Evolutionary conservation across 1,284 basidiomycete genomes (phyloP), one percentile per base, ranked within the genome.

Genomic region (Naganishia cerealis): DNA sequence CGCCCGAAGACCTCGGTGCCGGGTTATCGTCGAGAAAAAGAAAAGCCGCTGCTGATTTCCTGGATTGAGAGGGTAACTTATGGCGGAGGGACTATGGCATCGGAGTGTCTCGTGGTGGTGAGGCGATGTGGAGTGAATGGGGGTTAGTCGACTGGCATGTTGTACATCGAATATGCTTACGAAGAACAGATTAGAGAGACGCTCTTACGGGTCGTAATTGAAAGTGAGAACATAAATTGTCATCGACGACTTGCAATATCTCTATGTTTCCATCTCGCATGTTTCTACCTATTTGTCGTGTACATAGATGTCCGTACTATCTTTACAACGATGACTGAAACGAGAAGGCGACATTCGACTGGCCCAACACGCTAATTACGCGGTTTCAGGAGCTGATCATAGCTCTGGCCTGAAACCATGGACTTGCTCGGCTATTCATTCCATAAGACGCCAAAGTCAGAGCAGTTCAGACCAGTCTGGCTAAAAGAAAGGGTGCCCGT

Each of bases 21-120:
- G 73, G 70, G 9, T 70, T 72, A 42, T 66, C 73, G 56, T 59
- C 71, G 57, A 71, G 72, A 16, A 75, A 76, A 71, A 80, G 81
- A 38, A 80, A 81, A 71, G 78, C 80, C n/a, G 81, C 81, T 33
- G 79, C 78, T 16, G 81, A 82, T 67, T 76, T 82, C 68, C 71
- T 81, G 73, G 59, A 68, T 58, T 66, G 42, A 50, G 21, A 33
- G 29, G 29, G 29, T 6, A 33, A 33, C 29, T 33, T 33, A 33
- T 9, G 7, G 46, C 7, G 16, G 16, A 15, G 43, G 43, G 5
- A 7, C 43, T 18, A 46, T 18, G 43, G 29, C 29, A 33, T 33
- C 29, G 29, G 29, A 33, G 46, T 46, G 43, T 2, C 43, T 18
- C n/a, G n/a, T 46, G 16, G 46, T 8, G n/a, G 8, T 2, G 46